phyloP scores from a whole-genome alignment of 2,329 filamentous ascomycete genomes.

The Fusarium miscanthi region DNA sequence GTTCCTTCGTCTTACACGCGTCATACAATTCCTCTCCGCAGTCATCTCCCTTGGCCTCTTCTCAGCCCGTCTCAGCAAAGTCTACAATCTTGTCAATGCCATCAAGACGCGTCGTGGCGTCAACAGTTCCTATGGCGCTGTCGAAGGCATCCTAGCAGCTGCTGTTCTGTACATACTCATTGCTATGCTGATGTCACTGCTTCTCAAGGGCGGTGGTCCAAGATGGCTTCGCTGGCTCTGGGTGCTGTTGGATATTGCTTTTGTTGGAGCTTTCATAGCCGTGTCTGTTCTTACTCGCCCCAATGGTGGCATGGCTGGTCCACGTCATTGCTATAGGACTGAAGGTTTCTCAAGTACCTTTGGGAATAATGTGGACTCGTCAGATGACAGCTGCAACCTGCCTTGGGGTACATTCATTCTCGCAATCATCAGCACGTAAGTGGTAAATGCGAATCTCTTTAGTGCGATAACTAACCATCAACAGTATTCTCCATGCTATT shows the following conservation, averaged over 20 bases:
- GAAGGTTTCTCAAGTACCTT: background rate
- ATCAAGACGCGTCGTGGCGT: slow-evolving; percentile 26
- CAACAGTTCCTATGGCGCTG: slow-evolving; percentile 15
- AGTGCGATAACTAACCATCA: background rate
- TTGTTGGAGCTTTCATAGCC: slow-evolving; percentile 14
- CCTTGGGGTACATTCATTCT: slow-evolving; percentile 29
- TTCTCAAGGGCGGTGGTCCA: slow-evolving; percentile 19
- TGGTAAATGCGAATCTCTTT: fast-evolving
- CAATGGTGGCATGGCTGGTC: slow-evolving; percentile 8
- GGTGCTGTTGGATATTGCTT: slow-evolving; percentile 17
- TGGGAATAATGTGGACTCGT: background rate
- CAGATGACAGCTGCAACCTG: slow-evolving; percentile 12
- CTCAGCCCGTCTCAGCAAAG: slow-evolving; percentile 18
- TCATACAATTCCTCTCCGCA: slow-evolving; percentile 27
- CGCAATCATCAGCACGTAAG: slow-evolving; percentile 30
- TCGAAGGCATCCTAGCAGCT: slow-evolving; percentile 34
- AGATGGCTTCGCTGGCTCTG: slow-evolving; percentile 26
- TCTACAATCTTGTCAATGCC: slow-evolving; percentile 14
- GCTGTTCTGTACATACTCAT: slow-evolving; percentile 32
- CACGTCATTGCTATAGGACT: slow-evolving; percentile 1
- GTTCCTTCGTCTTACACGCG: slow-evolving; percentile 27
- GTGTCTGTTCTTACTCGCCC: slow-evolving; percentile 23
- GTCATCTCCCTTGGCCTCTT: slow-evolving; percentile 29
- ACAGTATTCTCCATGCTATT: slow-evolving; percentile 3
- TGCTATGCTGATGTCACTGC: slow-evolving; percentile 8